Base-by-base conservation (phyloP, 495 filamentous ascomycete species). In the Cetradonia linearis region DNA sequence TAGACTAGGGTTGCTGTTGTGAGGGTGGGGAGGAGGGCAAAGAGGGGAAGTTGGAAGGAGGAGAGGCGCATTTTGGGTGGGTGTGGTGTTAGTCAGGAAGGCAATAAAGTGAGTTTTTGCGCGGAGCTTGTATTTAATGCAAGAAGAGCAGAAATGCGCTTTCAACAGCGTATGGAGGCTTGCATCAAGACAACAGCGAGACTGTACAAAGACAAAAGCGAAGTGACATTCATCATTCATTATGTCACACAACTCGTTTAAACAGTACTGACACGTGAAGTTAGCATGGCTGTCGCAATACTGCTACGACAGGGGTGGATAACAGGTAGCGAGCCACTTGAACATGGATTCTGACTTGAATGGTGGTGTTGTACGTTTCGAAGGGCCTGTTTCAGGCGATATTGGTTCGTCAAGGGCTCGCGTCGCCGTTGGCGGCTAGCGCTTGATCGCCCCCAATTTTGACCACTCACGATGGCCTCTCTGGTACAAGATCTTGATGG, bases 371-470 rank as follows among this genome's bases (percentile, higher is more conserved):
- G 10, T 14, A 23, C 25, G 56, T 53, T 60, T 40, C 34, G 14
- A 25, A 5, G 42, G 37, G 48, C 27, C 31, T 2, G 58, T 53
- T 60, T 60, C 58, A 53, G 31, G 33, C 10, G 36, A 40, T 30
- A 60, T 20, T 53, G 27, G 50, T 60, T 60, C 58, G 58, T 47
- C 58, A 3, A 23, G 10, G 50, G 34, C 31, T n/a, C n/a, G 31
- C n/a, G 7, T n/a, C 13, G 31, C n/a, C 18, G 50, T 34, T 31
- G 50, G 50, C 50, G 50, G 50, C 50, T 54, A 54, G 50, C 50
- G 50, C 50, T 34, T 54, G 50, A 54, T 20, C 20, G 50, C 30
- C 20, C 28, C 50, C 28, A 54, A 18, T 46, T 13, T 10, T 25
- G 42, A 46, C 42, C 42, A 46, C 42, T 46, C 42, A 46, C 10